Base-by-base conservation (phyloP, 768 basidiomycete genomes). In the Mycena pura region DNA sequence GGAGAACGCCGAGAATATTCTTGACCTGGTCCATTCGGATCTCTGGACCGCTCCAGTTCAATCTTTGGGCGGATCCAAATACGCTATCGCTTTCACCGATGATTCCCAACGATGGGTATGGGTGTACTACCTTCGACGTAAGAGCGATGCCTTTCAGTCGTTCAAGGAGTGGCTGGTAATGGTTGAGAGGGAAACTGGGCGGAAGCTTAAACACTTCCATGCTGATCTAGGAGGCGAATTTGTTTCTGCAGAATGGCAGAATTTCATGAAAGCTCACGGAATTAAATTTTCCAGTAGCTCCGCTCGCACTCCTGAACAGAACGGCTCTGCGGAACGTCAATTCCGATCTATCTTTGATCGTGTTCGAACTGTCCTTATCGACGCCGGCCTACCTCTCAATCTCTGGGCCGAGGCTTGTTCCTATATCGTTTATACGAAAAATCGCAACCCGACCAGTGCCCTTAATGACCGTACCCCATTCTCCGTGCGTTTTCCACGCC, bases 11-110 rank as follows among this genome's bases (percentile, higher is more conserved):
- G 45, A 57, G 44, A 24, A 40, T 17, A 28, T 57, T 32, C 69
- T 75, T 28, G 72, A 73, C 5, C 58, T 69, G 5, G 45, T 77
- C 14, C 70, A 77, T 58, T 62, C 69, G 1, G 71, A 80, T 54
- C 44, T 78, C 3, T 78, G 76, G 6, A 74, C 72, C 3, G 69
- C 70, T 0, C 67, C 62, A 0, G 53, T 69, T 0, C 29, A 29
- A 5, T 73, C 6, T 4, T 3, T 66, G 0, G 39, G 56, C 0
- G 64, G 64, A 13, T 40, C 59, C 19, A 38, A 31, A 4, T 74
- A 74, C 44, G 68, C 67, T 29, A 48, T 68, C 10, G 62, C 66
- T 0, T 74, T 69, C 56, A 72, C 66, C 3, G 71, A 73, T 45
- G 68, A 74, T 43, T 49, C 57, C 44, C 48, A 66, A 0, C 43